These are phyloP conservation scores for Kodamaea leandrae DNA, from an alignment of 805 yeast species.

Conservation along the genomic window DNA sequence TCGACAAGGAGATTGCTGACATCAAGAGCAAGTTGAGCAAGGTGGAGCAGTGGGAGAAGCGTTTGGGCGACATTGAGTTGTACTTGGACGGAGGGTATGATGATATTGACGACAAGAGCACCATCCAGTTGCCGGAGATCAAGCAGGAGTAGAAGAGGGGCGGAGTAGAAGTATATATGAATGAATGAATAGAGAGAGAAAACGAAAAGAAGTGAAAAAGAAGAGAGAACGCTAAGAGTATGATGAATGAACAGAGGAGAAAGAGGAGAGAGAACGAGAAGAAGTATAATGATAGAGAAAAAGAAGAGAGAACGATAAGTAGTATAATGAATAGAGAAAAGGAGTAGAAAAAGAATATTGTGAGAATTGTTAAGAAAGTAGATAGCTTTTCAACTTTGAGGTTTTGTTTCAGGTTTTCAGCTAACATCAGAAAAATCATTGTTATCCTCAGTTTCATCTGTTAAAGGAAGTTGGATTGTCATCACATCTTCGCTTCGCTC, in stretches of 20 bases:
- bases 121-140: conserved; percentile 8
- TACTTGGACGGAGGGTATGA: conserved; percentile 45
- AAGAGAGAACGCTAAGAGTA: not conserved
- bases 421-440: too few species aligned
- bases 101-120: conserved; percentile 14
- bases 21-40: conserved; percentile 58
- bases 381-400: too few species aligned
- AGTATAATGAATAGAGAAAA: not conserved
- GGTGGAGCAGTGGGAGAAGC: conserved; percentile 55
- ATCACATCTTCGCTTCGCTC: too few species aligned
- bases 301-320: not conserved
- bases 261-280: not conserved
- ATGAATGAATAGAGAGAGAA: not conserved
- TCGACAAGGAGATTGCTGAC: conserved; percentile 73
- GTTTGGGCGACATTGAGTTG: conserved; percentile 57
- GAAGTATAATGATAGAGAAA: not conserved
- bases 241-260: not conserved
- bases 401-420: too few species aligned
- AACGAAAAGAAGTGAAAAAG: not conserved
- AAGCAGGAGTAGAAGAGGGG: not conserved
- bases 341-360: not conserved
- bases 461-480: too few species aligned
- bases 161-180: not conserved
- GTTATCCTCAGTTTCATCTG: too few species aligned
- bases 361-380: too few species aligned